Percentiles rank a stretch among this genome's conserved stretches.
phyloP scores from a whole-genome alignment of 2,329 filamentous ascomycete genomes.

The Rachicladosporium sp. region DNA sequence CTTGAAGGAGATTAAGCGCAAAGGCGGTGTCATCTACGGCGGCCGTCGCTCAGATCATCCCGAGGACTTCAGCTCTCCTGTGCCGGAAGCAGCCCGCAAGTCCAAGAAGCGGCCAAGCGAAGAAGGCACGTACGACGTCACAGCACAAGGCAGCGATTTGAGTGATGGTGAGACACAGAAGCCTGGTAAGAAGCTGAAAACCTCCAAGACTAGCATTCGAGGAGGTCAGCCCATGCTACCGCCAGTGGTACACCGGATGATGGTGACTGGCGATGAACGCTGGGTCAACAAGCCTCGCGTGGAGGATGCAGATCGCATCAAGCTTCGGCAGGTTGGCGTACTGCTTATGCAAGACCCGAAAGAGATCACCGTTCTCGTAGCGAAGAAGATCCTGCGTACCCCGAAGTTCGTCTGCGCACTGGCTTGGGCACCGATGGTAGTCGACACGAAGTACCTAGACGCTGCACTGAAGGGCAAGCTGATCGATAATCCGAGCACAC shows the following conservation, averaged over 20 bases:
- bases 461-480: slow-evolving; percentile 54
- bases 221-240: slow-evolving; percentile 28
- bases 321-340: slow-evolving; percentile 73
- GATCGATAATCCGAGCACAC: slow-evolving; percentile 52
- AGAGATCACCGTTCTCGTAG: slow-evolving; percentile 74
- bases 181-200: slow-evolving; percentile 37
- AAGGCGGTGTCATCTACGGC: slow-evolving; percentile 52
- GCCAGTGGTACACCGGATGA: slow-evolving; percentile 58
- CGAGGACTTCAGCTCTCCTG: slow-evolving; percentile 28
- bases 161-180: slow-evolving; percentile 33
- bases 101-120: slow-evolving; percentile 27
- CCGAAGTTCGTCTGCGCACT: slow-evolving; percentile 87
- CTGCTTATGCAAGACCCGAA: slow-evolving; percentile 66
- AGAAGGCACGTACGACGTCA: slow-evolving; percentile 26
- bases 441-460: slow-evolving; percentile 69
- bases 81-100: slow-evolving; percentile 9
- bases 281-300: slow-evolving; percentile 65
- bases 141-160: slow-evolving; percentile 31
- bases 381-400: slow-evolving; percentile 75
- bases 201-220: slow-evolving; percentile 39
- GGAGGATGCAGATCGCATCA: slow-evolving; percentile 71
- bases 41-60: slow-evolving; percentile 33
- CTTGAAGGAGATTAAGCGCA: slow-evolving; percentile 84
- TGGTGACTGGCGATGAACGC: slow-evolving; percentile 71
- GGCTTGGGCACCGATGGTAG: slow-evolving; percentile 64